phyloP scores from a whole-genome alignment of 148 eudicot species.

The Rhododendron ovatum region DNA sequence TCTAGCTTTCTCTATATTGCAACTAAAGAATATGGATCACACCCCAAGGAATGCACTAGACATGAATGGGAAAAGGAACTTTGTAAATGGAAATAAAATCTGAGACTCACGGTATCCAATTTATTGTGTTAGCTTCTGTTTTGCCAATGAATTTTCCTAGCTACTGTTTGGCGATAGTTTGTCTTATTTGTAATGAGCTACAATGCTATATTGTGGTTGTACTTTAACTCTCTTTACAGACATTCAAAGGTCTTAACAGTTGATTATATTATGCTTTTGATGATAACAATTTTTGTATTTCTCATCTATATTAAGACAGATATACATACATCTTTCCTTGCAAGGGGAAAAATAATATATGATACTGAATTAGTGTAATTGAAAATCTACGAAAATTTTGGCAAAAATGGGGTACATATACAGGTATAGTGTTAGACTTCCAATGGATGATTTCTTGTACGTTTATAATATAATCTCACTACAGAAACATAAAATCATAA shows the following conservation, averaged over 20 bases:
- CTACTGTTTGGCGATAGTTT: not conserved
- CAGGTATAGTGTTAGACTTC: not conserved
- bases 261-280: not conserved
- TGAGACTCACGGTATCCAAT: not conserved
- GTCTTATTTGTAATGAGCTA: not conserved
- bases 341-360: not conserved
- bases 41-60: not conserved
- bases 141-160: not conserved
- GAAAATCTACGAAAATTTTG: not conserved
- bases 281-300: not conserved
- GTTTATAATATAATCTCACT: too few species aligned
- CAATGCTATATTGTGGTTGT: not conserved
- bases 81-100: not conserved
- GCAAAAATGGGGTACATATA: not conserved
- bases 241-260: not conserved
- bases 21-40: not conserved
- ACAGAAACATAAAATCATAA: not conserved
- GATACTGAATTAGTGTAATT: not conserved
- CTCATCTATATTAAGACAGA: not conserved
- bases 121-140: not conserved
- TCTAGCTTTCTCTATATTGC: not conserved
- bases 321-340: not conserved
- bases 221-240: not conserved
- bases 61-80: not conserved
- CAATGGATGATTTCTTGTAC: not conserved